Conservation (phyloP, 306 rosid species). For the Prunus dulcis region DNA sequence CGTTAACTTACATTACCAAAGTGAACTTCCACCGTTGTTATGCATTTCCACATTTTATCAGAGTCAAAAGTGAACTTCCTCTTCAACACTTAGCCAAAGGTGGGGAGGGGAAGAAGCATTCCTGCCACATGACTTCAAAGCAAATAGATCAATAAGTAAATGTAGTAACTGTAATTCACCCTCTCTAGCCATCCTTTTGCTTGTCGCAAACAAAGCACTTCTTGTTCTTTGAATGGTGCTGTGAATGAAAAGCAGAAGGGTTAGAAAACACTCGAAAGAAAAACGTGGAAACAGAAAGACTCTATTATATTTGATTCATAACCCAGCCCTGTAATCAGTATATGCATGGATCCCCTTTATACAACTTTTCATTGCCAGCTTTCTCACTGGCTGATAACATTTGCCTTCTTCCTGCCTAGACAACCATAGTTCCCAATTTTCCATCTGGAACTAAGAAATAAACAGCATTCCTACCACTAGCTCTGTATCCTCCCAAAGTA, state of each 20-base stretch:
- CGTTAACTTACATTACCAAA: neutral
- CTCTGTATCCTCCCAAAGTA: neutral
- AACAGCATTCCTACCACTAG: neutral
- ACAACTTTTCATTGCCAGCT: conserved; percentile 50
- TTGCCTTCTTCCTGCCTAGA: neutral
- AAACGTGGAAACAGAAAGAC: neutral
- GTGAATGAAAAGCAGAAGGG: conserved; percentile 18
- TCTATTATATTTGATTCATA: conserved; percentile 24
- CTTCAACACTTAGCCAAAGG: neutral
- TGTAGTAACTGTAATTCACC: conserved; percentile 27
- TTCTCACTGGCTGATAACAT: neutral
- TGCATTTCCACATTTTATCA: neutral
- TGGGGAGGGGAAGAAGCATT: neutral
- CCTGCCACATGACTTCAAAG: neutral
- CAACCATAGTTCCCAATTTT: neutral
- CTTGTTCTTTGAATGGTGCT: conserved; percentile 81
- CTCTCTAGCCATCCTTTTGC: conserved; percentile 51
- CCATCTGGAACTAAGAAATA: too few relatives aligned
- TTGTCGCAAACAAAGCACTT: conserved; percentile 80
- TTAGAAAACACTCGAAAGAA: neutral
- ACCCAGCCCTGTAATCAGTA: conserved; percentile 78
- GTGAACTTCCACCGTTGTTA: neutral
- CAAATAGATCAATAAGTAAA: neutral
- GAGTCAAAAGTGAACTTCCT: neutral
- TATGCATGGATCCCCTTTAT: conserved; percentile 63